phyloP scores from a whole-genome alignment of 805 yeast species.

The Nakazawaea ernobii region DNA sequence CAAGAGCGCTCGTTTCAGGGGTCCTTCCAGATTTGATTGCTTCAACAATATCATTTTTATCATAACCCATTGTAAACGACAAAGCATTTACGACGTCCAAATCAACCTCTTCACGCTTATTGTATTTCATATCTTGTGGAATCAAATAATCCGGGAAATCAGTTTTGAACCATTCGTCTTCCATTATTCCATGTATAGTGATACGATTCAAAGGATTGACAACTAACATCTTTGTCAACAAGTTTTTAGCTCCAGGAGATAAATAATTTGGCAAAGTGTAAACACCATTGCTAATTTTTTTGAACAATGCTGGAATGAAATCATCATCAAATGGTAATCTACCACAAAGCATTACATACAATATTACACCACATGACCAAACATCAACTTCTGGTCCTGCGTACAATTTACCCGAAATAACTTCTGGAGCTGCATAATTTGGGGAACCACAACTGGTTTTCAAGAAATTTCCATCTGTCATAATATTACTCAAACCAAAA shows the following conservation, averaged over 20 bases:
- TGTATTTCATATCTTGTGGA: constrained; percentile 44
- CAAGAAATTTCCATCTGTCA: constrained; percentile 96
- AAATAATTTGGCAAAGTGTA: constrained; percentile 85
- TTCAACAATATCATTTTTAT: constrained; percentile 73
- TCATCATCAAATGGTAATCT: constrained; percentile 95
- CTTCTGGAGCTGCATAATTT: constrained; percentile 97
- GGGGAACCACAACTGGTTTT: constrained; percentile 97
- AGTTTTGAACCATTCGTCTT: constrained; percentile 88
- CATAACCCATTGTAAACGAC: constrained; percentile 83
- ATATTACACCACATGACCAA: constrained; percentile 94
- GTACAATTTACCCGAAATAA: constrained; percentile 86
- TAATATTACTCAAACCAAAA: constrained; percentile 88
- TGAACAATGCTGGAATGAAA: constrained; percentile 88
- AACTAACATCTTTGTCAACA: constrained; percentile 85
- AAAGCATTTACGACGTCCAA: constrained; percentile 72
- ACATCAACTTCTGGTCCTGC: constrained; percentile 99
- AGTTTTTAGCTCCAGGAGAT: constrained; percentile 76
- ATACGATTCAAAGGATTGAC: constrained; percentile 93
- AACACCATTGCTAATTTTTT: constrained; percentile 88
- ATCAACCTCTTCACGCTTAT: constrained; percentile 45
- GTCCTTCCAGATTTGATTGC: constrained; percentile 40
- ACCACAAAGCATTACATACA: constrained; percentile 94
- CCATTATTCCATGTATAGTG: constrained; percentile 86
- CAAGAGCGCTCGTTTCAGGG: constrained; percentile 62
- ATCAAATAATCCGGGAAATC: constrained; percentile 75